Evolutionary conservation across 179 eudicot species (phyloP).

Genomic region (Corrigiola litoralis): DNA sequence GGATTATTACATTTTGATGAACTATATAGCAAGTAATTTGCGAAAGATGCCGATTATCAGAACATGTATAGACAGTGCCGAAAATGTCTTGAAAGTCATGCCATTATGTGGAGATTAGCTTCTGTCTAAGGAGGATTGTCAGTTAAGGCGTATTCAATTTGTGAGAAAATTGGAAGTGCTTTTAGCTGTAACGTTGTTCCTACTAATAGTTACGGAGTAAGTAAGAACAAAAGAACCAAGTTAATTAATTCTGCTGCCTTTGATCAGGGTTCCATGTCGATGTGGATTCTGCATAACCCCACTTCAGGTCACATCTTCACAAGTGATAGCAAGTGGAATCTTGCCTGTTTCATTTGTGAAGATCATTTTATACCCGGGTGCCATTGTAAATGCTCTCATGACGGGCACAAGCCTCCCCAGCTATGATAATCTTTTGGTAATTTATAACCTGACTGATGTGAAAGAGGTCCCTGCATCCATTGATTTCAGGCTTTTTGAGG

Average conservation of each 20-base stretch:
- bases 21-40: too few relatives aligned
- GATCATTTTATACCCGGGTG: slow-evolving; percentile 50
- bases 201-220: too few relatives aligned
- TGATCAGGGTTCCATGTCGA: slow-evolving; percentile 51
- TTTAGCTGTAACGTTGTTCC: too few relatives aligned
- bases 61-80: too few relatives aligned
- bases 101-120: too few relatives aligned
- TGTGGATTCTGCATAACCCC: slow-evolving; percentile 55
- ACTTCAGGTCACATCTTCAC: slow-evolving; percentile 43
- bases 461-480: slow-evolving; percentile 16
- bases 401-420: slow-evolving; percentile 31
- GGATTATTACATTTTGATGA: too few relatives aligned
- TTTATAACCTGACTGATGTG: slow-evolving; percentile 26
- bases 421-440: slow-evolving; percentile 30
- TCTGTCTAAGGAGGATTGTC: too few relatives aligned
- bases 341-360: slow-evolving; percentile 38
- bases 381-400: slow-evolving; percentile 29
- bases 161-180: too few relatives aligned
- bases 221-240: too few relatives aligned
- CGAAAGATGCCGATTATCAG: too few relatives aligned
- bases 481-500: slow-evolving; percentile 61
- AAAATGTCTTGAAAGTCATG: too few relatives aligned
- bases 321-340: slow-evolving; percentile 41
- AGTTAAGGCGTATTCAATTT: too few relatives aligned
- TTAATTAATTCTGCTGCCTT: not conserved